These are phyloP conservation scores for Trichoderma reesei DNA, from an alignment of 495 filamentous ascomycete species.

Conservation along the genomic window DNA sequence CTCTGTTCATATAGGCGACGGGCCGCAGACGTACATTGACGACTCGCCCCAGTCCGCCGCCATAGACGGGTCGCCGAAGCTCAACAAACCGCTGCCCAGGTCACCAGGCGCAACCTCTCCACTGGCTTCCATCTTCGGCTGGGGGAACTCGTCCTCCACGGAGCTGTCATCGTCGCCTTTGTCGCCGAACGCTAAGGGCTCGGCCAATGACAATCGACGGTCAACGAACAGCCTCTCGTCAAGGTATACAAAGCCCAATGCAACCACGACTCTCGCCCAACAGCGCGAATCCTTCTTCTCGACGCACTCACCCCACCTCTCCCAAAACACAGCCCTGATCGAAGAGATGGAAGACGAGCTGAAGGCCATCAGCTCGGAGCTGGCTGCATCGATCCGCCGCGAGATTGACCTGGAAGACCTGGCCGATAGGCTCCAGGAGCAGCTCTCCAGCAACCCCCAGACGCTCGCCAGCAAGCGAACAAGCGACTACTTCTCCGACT, in stretches of 20 bases:
- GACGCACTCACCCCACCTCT: slow-evolving; percentile 30
- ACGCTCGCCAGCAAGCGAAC: slow-evolving; percentile 60
- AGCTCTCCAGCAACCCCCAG: slow-evolving; percentile 47
- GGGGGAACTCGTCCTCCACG: slow-evolving; percentile 42
- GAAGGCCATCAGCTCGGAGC: slow-evolving; percentile 81
- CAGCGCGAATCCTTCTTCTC: slow-evolving; percentile 37
- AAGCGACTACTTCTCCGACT: slow-evolving; percentile 97
- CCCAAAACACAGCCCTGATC: slow-evolving; percentile 28
- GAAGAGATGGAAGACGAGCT: slow-evolving; percentile 89
- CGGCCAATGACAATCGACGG: slow-evolving; percentile 26
- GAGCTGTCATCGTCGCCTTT: slow-evolving; percentile 31
- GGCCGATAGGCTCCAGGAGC: slow-evolving; percentile 73
- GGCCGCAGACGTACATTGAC: slow-evolving; percentile 11
- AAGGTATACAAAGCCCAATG: not conserved
- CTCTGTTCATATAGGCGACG: slow-evolving; percentile 17
- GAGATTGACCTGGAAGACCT: slow-evolving; percentile 97
- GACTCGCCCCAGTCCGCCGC: slow-evolving; percentile 13
- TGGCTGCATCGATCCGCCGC: slow-evolving; percentile 82
- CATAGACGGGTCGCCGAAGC: slow-evolving; percentile 24
- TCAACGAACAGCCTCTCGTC: slow-evolving; percentile 1
- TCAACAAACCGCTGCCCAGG: slow-evolving; percentile 43
- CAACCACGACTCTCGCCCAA: not conserved
- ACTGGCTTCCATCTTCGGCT: slow-evolving; percentile 43
- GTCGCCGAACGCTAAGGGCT: slow-evolving; percentile 24
- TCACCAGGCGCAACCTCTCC: slow-evolving; percentile 41